Evolutionary conservation across 2,329 filamentous ascomycete genomes (phyloP), one percentile per base, ranked within the genome.

Genomic region (Ramichloridium luteum): DNA sequence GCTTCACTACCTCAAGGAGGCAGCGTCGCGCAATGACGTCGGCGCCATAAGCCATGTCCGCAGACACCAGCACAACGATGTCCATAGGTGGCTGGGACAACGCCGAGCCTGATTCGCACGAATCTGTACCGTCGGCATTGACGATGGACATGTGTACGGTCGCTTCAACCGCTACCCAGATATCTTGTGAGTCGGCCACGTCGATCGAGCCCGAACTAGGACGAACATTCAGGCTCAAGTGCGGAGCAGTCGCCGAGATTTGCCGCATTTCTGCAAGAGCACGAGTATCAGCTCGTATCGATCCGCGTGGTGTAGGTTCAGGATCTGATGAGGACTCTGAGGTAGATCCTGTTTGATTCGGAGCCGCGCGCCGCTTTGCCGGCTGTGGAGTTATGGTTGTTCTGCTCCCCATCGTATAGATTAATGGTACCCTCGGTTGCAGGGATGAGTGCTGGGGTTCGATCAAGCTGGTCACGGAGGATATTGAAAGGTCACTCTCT

Each of bases 151-250:
- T 42, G n/a, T 37, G 41, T 4, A 49, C 46, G 10, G 38, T 43
- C 6, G 47, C 46, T 34, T 50, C 42, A 6, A 53, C 37, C 12
- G 47, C 41, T 6, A 53, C 42, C 52, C 52, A 55, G 4, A 51
- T 34, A 16, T 45, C 41, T 13, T 36, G 35, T 6, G 44, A 39
- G 6, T 37, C 17, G n/a, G 35, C 33, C 2, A 46, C 36, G 33
- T 55, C 51, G 12, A 54, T 38, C 5, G 39, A 36, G 8, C 36
- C 26, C 6, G 36, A 37, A 29, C 50, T 48, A 4, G 40, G 14
- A 5, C 25, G 36, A 6, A 51, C 36, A 6, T 34, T 27, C n/a
- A 53, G 36, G 6, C 20, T 23, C 20, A 23, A 8, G 20, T 23
- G 20, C 8, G 20, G 20, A n/a, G n/a, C n/a, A n/a, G 8, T n/a